phyloP scores from a whole-genome alignment of 768 basidiomycete genomes.

The Lactifluus hygrophoroides region DNA sequence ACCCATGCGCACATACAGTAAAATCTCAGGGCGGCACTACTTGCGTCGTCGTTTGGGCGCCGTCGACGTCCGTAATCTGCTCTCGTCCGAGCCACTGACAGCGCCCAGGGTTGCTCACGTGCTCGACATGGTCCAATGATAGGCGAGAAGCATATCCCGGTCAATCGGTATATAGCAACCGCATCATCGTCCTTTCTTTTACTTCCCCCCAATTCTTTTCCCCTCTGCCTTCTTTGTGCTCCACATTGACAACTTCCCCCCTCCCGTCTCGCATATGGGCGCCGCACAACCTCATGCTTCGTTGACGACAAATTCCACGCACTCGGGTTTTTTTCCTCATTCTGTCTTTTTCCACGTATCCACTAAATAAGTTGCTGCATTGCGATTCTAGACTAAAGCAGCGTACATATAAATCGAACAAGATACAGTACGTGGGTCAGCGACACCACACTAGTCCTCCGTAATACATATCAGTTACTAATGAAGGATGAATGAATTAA shows the following conservation, averaged over 20 bases:
- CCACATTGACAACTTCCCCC: neutral
- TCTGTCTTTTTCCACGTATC: neutral
- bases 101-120: conserved; percentile 12
- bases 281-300: neutral
- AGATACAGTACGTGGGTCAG: conserved; percentile 12
- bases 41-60: neutral
- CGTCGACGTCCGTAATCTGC: neutral
- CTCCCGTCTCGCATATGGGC: neutral
- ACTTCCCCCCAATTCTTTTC: conserved; percentile 4
- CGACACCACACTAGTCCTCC: neutral
- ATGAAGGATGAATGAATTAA: conserved; percentile 12
- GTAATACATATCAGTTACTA: conserved; percentile 11
- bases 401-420: conserved; percentile 12
- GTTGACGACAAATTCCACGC: neutral
- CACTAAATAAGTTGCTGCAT: conserved; percentile 10
- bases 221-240: neutral
- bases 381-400: conserved; percentile 16
- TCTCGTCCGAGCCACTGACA: neutral
- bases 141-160: conserved; percentile 12
- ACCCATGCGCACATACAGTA: neutral
- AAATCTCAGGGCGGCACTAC: neutral
- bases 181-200: conserved; percentile 12
- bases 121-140: neutral
- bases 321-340: neutral
- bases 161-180: conserved; percentile 22